Evolutionary conservation across 2,329 filamentous ascomycete species (phyloP).

Genomic region (Venturia asperata): DNA sequence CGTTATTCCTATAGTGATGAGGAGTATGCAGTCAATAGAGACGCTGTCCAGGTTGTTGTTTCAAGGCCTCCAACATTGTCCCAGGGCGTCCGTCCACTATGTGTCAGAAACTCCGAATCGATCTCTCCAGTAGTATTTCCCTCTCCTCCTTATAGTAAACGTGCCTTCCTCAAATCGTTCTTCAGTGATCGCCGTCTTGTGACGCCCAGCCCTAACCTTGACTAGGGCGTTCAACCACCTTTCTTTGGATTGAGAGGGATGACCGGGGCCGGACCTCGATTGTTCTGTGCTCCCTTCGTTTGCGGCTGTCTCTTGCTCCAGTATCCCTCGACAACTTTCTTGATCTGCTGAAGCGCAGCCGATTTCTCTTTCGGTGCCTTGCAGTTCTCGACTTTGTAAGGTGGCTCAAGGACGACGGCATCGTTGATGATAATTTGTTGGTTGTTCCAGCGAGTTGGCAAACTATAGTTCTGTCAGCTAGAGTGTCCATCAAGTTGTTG

Average conservation of each 20-base stretch:
- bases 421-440: conserved; percentile 54
- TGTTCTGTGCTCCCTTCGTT: conserved; percentile 1
- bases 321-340: conserved; percentile 40
- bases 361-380: conserved; percentile 38
- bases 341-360: conserved; percentile 36
- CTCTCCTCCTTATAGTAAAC: not conserved
- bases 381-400: conserved; percentile 52
- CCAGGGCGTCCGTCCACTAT: not conserved
- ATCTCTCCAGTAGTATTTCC: not conserved
- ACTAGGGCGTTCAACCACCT: not conserved
- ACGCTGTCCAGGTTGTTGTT: not conserved
- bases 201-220: not conserved
- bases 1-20: no score
- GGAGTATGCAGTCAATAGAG: not conserved
- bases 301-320: conserved; percentile 36
- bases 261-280: not conserved
- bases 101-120: not conserved
- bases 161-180: not conserved
- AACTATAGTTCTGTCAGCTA: conserved; percentile 18
- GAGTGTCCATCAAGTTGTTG: not conserved
- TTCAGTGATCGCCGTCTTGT: not conserved
- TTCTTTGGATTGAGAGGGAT: conserved; percentile 2
- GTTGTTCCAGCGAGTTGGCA: conserved; percentile 54
- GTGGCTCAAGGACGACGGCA: conserved; percentile 50
- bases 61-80: not conserved